Evolutionary conservation across 2,329 filamentous ascomycete species (phyloP).

Genomic region (Arachnopeziza araneosa): DNA sequence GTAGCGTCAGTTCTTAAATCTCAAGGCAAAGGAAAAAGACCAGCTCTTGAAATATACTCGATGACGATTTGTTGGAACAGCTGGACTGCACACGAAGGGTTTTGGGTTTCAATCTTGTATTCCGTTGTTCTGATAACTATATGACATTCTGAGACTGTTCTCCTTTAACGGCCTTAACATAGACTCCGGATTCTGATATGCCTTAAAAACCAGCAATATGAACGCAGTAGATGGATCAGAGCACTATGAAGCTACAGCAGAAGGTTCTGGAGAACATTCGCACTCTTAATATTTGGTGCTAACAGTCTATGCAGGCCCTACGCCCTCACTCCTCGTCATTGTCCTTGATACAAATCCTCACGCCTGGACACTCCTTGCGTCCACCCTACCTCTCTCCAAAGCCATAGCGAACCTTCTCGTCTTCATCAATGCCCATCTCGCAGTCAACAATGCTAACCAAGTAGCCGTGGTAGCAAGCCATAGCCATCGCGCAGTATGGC

Average conservation of each 20-base stretch:
- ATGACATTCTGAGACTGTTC: background rate
- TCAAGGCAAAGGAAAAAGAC: background rate
- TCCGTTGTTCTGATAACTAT: background rate
- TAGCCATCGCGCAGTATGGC: constrained; percentile 77
- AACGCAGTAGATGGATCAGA: constrained; percentile 59
- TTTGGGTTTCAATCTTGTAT: background rate
- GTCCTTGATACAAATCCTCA: constrained; percentile 95
- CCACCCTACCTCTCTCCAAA: constrained; percentile 71
- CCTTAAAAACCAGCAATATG: constrained; percentile 40
- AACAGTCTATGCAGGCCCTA: constrained; percentile 37
- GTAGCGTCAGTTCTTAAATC: background rate
- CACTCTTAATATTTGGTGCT: constrained; percentile 4
- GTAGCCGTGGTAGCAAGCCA: constrained; percentile 90
- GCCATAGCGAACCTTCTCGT: constrained; percentile 86
- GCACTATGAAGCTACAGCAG: constrained; percentile 43
- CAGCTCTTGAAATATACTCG: background rate
- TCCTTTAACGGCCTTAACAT: background rate
- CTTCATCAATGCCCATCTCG: constrained; percentile 94
- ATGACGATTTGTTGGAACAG: background rate
- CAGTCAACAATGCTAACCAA: constrained; percentile 88
- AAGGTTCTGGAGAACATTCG: constrained; percentile 34
- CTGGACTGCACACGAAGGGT: background rate
- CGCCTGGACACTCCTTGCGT: constrained; percentile 77
- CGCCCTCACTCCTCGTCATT: constrained; percentile 81
- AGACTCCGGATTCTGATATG: constrained; percentile 7